Evolutionary conservation across 176 grass and related monocot species (phyloP), one percentile per base, ranked within the genome.

Genomic region (Calamus simplicifolius): DNA sequence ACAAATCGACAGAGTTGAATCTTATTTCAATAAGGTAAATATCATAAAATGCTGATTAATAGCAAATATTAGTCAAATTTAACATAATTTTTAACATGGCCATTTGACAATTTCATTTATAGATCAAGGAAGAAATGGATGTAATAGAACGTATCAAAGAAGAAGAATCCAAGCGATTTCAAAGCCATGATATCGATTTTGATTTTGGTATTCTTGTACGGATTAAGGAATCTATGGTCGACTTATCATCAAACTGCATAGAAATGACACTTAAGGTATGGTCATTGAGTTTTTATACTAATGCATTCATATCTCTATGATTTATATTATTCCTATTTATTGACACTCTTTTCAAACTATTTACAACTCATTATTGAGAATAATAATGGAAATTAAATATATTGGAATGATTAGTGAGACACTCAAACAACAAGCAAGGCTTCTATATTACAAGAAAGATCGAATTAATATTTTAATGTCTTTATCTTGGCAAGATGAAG

Each of bases 81-180:
- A 4, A 16, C 6, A 43, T 43, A 23, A 16, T 28, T 25, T 16
- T 66, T 50, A 6, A 2, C 18, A 4, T 13, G 10, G 15, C 1
- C 1, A 18, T 4, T 17, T 28, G 25, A 12, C 35, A 4, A 4
- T 63, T 5, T 5, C 2, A 14, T 5, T 50, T 27, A n/a, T 16
- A 89, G 85, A 77, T 89, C 19, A 89, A 81, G 54, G 76, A 89
- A 52, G 80, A 80, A 69, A 59, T 84, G 60, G 80, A 89, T 72
- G 48, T 80, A 54, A 77, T 84, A 31, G 85, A 89, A 38, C 80
- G 80, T 27, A 84, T 23, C 51, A 80, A 80, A 57, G 80, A 89
- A 14, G 85, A 80, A 25, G 85, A 84, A 76, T 29, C 1, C 26
- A 84, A 84, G 64, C 70, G 85, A 76, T 80, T 84, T 54, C 73